Evolutionary conservation across 2,329 filamentous ascomycete genomes (phyloP), one percentile per base, ranked within the genome.

Genomic region (Neonectria ditissima): DNA sequence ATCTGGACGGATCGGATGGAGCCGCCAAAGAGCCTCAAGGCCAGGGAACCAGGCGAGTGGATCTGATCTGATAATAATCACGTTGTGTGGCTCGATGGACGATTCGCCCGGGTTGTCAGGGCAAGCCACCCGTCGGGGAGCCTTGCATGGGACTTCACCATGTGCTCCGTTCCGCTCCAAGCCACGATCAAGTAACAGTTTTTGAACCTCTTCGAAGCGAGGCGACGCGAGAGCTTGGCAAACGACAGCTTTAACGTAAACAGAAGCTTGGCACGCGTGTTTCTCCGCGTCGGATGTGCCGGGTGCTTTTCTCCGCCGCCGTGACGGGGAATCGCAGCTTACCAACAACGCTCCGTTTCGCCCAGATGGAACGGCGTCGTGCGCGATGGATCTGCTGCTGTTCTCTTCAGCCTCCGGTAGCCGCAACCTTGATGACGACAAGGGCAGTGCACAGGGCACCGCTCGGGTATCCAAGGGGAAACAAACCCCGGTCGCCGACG

Each of bases 51-150:
- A 50, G 50, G 20, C 13, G 30, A 37, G 69, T 71, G 69, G 69
- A 71, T 70, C 69, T 71, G 63, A 71, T 71, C 69, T 65, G 63
- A 66, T 45, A 39, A 58, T 32, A 52, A 60, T 69, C 67, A 69
- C 53, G 52, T 57, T 60, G 57, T 45, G 59, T 68, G 69, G 69
- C 67, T 47, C 63, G 50, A 65, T 59, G 30, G 28, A 43, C 44
- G 63, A 61, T 56, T 71, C 53, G 26, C 34, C 30, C 39, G n/a
- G n/a, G n/a, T n/a, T n/a, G n/a, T n/a, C n/a, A 50, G 41, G 32
- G 65, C 62, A 63, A 64, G 67, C 67, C 68, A 66, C 65, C 62
- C 62, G 67, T 59, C 34, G 34, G 34, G 34, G 34, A 37, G 51
- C 43, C 53, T 56, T 16, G 22, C 55, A 57, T 45, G 30, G 44